A percentile compares a stretch with the other conserved stretches of the same genome.
Evolutionary conservation across 768 basidiomycete genomes (phyloP).

Genomic region (Rhizopogon vesiculosus): DNA sequence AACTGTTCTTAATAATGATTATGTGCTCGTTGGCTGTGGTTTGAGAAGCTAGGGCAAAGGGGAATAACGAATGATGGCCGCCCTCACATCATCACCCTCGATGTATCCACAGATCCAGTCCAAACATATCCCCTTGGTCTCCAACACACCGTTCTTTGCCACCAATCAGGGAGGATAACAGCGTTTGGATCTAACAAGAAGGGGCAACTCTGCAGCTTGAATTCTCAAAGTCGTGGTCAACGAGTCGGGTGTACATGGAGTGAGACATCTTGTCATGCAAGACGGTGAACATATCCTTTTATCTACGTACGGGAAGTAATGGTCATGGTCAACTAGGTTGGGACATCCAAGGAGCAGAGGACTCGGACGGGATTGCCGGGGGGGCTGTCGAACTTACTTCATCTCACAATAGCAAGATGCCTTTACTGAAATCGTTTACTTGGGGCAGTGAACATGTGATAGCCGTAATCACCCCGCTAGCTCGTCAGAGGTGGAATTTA

Average conservation of each 20-base stretch:
- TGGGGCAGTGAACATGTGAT: conserved; percentile 90
- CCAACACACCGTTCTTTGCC: conserved; percentile 45
- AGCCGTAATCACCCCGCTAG: conserved; percentile 21
- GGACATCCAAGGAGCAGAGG: conserved; percentile 1
- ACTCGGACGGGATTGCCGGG: not conserved
- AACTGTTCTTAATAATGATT: conserved; percentile 16
- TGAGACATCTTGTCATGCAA: conserved; percentile 43
- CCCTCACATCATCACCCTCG: conserved; percentile 31
- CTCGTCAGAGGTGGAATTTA: conserved; percentile 41
- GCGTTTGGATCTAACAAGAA: conserved; percentile 72
- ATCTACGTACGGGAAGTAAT: conserved; percentile 50
- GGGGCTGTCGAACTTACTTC: conserved; percentile 20
- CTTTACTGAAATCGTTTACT: conserved; percentile 33
- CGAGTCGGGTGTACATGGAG: conserved; percentile 73
- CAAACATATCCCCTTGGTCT: conserved; percentile 41
- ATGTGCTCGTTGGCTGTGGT: conserved; percentile 74
- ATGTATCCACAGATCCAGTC: conserved; percentile 25
- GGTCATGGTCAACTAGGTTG: conserved; percentile 66
- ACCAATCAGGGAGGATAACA: conserved; percentile 40
- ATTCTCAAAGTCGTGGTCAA: conserved; percentile 18
- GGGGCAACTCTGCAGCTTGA: conserved; percentile 49
- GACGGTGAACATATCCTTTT: conserved; percentile 27
- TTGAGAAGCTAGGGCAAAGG: conserved; percentile 52
- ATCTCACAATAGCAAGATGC: conserved; percentile 17
- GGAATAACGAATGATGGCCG: conserved; percentile 6